Percentiles rank a stretch among this genome's conserved stretches.
Conservation (phyloP, 1,284 basidiomycete genomes). For the Puccinia polysora region DNA sequence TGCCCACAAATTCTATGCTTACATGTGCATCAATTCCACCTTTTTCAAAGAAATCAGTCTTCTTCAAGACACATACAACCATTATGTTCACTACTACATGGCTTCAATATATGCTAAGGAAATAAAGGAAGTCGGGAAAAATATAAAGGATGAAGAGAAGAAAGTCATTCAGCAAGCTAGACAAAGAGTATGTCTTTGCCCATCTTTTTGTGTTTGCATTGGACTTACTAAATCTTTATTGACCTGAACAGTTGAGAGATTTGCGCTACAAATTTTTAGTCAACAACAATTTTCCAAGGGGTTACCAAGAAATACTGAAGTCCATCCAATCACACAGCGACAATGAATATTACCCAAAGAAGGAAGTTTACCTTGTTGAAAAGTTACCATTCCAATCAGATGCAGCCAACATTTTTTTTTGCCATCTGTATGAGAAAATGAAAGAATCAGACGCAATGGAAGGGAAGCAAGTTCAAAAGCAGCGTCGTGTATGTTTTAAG, state of each 20-base stretch:
- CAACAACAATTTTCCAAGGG: conserved; percentile 9
- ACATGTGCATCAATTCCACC: too few species aligned
- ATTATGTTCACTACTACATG: too few species aligned
- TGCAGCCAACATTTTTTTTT: conserved; percentile 1
- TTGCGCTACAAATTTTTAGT: not conserved
- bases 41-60: too few species aligned
- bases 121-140: not conserved
- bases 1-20: too few species aligned
- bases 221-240: not conserved
- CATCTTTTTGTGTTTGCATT: not conserved
- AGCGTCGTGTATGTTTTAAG: not conserved
- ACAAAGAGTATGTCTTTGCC: conserved; percentile 6
- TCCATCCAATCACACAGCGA: not conserved
- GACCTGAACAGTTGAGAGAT: not conserved
- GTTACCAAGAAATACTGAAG: not conserved
- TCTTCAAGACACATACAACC: too few species aligned
- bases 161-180: not conserved
- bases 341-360: not conserved
- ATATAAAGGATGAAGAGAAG: not conserved
- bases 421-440: not conserved
- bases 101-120: too few species aligned
- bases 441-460: not conserved
- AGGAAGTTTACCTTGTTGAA: not conserved
- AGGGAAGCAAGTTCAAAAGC: not conserved
- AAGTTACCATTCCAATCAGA: conserved; percentile 5